Conservation (phyloP, 1,139 yeast species). For the Saccharomycopsis phalli region DNA sequence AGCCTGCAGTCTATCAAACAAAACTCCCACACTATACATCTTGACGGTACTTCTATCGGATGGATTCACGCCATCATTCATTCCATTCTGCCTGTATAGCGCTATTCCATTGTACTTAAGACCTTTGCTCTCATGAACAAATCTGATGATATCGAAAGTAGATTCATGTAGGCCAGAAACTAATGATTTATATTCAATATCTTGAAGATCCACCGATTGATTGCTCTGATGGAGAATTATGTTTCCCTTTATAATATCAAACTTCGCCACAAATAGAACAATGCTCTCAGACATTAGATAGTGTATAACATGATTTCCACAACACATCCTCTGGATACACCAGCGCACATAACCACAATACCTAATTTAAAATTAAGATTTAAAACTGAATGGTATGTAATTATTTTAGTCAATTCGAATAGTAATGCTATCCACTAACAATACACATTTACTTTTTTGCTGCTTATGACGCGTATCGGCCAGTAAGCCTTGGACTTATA, state of each 20-base stretch:
- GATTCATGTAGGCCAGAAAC: conserved; percentile 19
- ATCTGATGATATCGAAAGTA: conserved; percentile 11
- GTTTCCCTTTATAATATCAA: conserved; percentile 18
- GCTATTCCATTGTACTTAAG: conserved; percentile 3
- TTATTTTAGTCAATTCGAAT: too few species aligned
- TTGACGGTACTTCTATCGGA: conserved; percentile 11
- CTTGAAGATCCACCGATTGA: background rate
- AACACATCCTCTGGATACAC: too few species aligned
- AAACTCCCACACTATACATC: conserved; percentile 19
- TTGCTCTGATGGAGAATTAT: conserved; percentile 4
- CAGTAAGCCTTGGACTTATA: too few species aligned
- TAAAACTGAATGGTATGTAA: too few species aligned
- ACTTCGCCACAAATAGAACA: conserved; percentile 17
- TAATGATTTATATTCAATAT: conserved; percentile 15
- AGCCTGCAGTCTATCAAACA: background rate
- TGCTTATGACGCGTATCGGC: too few species aligned
- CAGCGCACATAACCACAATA: too few species aligned
- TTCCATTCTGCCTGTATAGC: conserved; percentile 18
- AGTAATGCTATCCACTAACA: too few species aligned
- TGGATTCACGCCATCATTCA: conserved; percentile 4
- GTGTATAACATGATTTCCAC: too few species aligned
- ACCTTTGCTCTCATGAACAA: conserved; percentile 2
- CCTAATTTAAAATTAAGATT: too few species aligned
- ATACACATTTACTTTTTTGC: too few species aligned
- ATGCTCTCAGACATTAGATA: too few species aligned